Percentiles rank a stretch among this genome's conserved stretches.
phyloP scores from a whole-genome alignment of 768 basidiomycete species.

The Saitozyma sp. region DNA sequence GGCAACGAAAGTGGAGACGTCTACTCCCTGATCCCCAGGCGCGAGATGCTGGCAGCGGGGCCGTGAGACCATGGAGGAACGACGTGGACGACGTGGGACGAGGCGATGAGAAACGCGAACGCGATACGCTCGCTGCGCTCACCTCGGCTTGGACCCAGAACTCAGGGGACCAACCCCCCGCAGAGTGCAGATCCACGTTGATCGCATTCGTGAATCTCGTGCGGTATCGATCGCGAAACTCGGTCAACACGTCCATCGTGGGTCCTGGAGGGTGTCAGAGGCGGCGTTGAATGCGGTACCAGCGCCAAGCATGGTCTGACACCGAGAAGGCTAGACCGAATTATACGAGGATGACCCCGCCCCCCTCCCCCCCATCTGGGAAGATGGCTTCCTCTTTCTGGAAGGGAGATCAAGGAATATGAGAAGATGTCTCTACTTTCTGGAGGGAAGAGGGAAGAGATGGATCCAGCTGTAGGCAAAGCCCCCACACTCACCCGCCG shows the following conservation, averaged over 20 bases:
- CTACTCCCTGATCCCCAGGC: too few relatives aligned
- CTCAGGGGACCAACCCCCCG: slow-evolving; percentile 72
- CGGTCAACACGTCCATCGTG: slow-evolving; percentile 66
- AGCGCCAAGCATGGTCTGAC: background rate
- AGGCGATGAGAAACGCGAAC: background rate
- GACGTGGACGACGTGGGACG: too few relatives aligned
- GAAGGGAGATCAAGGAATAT: too few relatives aligned
- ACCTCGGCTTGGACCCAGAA: slow-evolving; percentile 76
- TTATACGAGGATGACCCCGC: background rate
- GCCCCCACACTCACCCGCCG: slow-evolving; percentile 25
- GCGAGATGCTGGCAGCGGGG: too few relatives aligned
- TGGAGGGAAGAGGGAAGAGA: background rate
- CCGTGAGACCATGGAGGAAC: too few relatives aligned
- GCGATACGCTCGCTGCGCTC: slow-evolving; percentile 41
- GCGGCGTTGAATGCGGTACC: background rate
- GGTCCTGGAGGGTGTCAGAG: slow-evolving; percentile 51
- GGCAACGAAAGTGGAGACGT: too few relatives aligned
- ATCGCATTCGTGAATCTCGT: slow-evolving; percentile 62
- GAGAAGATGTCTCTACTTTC: too few relatives aligned
- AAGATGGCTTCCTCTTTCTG: too few relatives aligned
- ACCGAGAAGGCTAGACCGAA: background rate
- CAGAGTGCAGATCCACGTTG: slow-evolving; percentile 87
- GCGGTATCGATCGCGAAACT: slow-evolving; percentile 63
- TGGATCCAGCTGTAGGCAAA: background rate
- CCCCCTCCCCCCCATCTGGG: background rate